Evolutionary conservation across 2,329 filamentous ascomycete species (phyloP), one percentile per base, ranked within the genome.

Genomic region (Davidsoniella neocaledoniae): DNA sequence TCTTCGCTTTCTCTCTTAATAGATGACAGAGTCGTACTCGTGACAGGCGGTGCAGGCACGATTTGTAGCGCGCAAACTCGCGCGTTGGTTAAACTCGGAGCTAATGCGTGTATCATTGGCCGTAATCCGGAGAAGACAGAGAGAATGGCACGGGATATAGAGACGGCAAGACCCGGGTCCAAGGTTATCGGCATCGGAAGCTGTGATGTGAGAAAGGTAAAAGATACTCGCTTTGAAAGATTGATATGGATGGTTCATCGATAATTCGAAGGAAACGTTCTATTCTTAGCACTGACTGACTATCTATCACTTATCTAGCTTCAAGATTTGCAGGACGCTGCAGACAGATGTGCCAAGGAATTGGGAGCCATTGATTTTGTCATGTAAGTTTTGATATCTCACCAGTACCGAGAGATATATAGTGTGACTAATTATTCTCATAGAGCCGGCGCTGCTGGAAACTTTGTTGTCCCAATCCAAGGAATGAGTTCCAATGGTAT

Each of bases 61-160:
- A 96, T 98, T 60, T 95, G 91, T 69, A 91, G 83, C 58, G 87
- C 85, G 50, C 91, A 96, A 68, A 91, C 94, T 29, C 77, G 87
- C 56, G 91, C 91, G 3, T 71, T 98, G 53, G 87, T 98, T 21
- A 76, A 88, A 55, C 78, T 98, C 6, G 91, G 91, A 48, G 90
- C 87, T 42, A 82, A 96, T 58, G 91, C 91, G 46, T 94, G 85
- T 65, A 96, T 98, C 60, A 76, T 96, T 51, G 91, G 91, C 39
- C 82, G 91, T 57, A 94, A 86, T 62, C 76, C 81, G 42, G 79
- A 86, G 57, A 95, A 95, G 71, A 96, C 90, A 0, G 83, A 91
- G 63, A 66, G 67, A 1, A 81, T 78, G 58, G 91, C 91, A 4
- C 74, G 74, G 55, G 86, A 91, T 58, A 90, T 98, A 57, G 83